Evolutionary conservation across 2,329 filamentous ascomycete species (phyloP).

Genomic region (Ceratocystis papillata): DNA sequence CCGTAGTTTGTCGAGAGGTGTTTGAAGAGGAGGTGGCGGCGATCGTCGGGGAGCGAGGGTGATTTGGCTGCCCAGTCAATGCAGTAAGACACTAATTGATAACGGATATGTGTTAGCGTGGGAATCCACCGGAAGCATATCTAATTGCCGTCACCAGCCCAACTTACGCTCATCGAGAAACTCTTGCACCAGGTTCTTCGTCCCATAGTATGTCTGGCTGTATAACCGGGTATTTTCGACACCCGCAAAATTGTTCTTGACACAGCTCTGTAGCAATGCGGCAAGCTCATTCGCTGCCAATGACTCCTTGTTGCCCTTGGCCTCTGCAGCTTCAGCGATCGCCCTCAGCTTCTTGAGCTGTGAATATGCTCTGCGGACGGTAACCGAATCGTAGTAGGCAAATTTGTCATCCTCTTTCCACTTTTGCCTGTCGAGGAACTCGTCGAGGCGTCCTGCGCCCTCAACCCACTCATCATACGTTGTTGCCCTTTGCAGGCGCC

Average conservation of each 20-base stretch:
- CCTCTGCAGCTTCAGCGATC: constrained; percentile 43
- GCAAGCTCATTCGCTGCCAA: constrained; percentile 52
- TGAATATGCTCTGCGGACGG: constrained; percentile 62
- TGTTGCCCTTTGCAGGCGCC: constrained; percentile 57
- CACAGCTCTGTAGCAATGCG: constrained; percentile 71
- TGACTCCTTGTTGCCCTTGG: constrained; percentile 29
- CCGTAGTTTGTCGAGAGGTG: constrained; percentile 84
- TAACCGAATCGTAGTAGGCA: constrained; percentile 80
- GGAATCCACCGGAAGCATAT: not conserved
- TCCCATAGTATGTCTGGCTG: constrained; percentile 93
- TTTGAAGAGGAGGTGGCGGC: constrained; percentile 55
- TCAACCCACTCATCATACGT: constrained; percentile 76
- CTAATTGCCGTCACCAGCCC: not conserved
- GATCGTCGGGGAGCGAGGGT: constrained; percentile 18
- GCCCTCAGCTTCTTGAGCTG: constrained; percentile 59
- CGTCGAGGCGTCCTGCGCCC: constrained; percentile 68
- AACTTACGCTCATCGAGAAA: constrained; percentile 69
- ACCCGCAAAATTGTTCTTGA: constrained; percentile 96
- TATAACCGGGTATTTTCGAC: constrained; percentile 92
- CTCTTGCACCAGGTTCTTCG: constrained; percentile 85
- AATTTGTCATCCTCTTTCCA: constrained; percentile 73
- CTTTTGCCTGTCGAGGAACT: constrained; percentile 64
- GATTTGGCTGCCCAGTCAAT: constrained; percentile 23
- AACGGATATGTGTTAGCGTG: constrained; percentile 12
- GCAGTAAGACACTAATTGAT: constrained; percentile 18